These are phyloP conservation scores for Hyphodiscus sp. DNA, from an alignment of 2,329 filamentous ascomycete genomes.

Conservation along the genomic window DNA sequence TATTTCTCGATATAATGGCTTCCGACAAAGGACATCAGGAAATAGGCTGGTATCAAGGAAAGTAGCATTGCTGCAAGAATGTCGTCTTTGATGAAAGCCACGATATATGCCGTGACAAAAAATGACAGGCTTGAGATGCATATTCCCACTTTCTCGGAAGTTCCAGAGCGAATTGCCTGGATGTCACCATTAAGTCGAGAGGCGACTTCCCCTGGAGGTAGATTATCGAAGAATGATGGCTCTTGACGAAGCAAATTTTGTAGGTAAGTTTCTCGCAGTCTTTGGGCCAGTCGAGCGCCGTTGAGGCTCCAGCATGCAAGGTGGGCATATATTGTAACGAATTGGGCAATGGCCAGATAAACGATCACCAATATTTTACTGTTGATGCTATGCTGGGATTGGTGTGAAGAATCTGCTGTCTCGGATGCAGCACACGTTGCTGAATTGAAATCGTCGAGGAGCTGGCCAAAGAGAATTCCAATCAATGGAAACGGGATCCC, in stretches of 20 bases:
- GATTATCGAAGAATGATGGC: conserved; percentile 46
- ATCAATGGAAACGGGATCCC: conserved; percentile 58
- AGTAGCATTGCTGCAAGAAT: conserved; percentile 46
- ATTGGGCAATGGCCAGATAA: conserved; percentile 57
- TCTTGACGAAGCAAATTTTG: conserved; percentile 45
- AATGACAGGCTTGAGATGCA: conserved; percentile 49
- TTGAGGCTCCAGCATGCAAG: conserved; percentile 51
- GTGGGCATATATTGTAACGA: conserved; percentile 58
- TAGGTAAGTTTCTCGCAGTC: conserved; percentile 47
- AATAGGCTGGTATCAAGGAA: conserved; percentile 39
- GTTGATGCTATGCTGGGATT: conserved; percentile 8
- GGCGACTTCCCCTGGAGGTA: conserved; percentile 45
- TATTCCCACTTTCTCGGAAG: conserved; percentile 54
- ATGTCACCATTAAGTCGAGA: conserved; percentile 51
- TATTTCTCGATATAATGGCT: conserved; percentile 19
- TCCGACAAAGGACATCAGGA: conserved; percentile 41
- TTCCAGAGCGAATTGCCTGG: conserved; percentile 50
- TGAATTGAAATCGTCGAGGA: conserved; percentile 55
- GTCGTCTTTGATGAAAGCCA: conserved; percentile 52
- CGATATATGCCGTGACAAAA: conserved; percentile 51
- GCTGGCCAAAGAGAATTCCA: conserved; percentile 57
- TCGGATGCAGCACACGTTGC: conserved; percentile 33
- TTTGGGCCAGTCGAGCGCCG: conserved; percentile 47
- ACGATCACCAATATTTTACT: conserved; percentile 53
- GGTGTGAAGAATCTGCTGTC: background rate